Evolutionary conservation across 129 eudicot species (phyloP), one percentile per base, ranked within the genome.

Genomic region (Calendula officinalis): DNA sequence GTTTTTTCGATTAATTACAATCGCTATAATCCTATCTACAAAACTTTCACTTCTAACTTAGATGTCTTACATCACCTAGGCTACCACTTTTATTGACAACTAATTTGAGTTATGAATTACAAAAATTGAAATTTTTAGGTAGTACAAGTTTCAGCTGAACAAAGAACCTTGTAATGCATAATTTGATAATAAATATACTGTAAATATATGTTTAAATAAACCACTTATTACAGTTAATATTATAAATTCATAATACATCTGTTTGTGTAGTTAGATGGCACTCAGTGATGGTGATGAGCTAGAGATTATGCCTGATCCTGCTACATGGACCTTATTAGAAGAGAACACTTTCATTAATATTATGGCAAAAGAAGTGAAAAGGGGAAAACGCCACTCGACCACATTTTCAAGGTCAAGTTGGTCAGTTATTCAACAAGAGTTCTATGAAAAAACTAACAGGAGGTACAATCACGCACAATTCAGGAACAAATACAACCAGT

Each of bases 331-430:
- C 52, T 52, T 69, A 52, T 58, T 3, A 27, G 79, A 74, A 68
- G 79, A 59, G 68, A 74, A 74, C 39, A 8, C 34, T 17, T 74
- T 74, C 41, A 59, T 74, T 39, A 43, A 39, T 34, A 58, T 74
- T 9, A 74, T 74, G 79, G 74, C 72, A 32, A 67, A 74, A 16
- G 79, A 67, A 68, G 74, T 67, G 6, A 34, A 66, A 42, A 59
- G 40, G 53, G 69, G 74, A 30, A 74, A 58, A 2, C 60, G 79
- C 6, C 42, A 68, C 37, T 13, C 55, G 40, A 67, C 69, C 33
- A 74, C 79, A 1, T 74, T 74, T 67, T 66, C 74, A 32, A 68
- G 62, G 37, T 58, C 67, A 5, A 60, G 68, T 74, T 74, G 79
- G 79, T 39, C 50, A 6, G 41, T 40, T 48, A 74, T 74, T 7